These are phyloP conservation scores for Artemisia argyi DNA, from an alignment of 129 eudicot species.

Conservation along the genomic window DNA sequence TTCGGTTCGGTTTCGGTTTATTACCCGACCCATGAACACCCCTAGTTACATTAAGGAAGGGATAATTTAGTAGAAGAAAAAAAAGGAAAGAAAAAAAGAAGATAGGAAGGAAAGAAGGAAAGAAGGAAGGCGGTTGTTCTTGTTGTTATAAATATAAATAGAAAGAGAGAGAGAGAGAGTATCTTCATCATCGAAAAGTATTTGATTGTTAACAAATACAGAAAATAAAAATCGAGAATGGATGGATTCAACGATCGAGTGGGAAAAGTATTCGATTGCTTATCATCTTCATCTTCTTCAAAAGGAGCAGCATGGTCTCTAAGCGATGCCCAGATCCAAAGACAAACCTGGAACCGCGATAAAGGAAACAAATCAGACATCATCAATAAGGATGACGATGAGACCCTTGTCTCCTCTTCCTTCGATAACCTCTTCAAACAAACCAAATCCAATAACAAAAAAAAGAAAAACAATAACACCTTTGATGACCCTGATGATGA, in stretches of 20 bases:
- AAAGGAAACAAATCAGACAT: not conserved
- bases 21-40: too few relatives aligned
- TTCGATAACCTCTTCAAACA: not conserved
- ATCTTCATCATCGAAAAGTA: too few relatives aligned
- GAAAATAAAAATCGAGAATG: not conserved
- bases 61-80: too few relatives aligned
- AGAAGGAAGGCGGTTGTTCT: too few relatives aligned
- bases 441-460: too few relatives aligned
- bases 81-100: too few relatives aligned
- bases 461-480: not conserved
- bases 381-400: constrained; percentile 16
- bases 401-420: constrained; percentile 41
- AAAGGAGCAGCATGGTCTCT: constrained; percentile 37
- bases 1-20: too few relatives aligned
- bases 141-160: too few relatives aligned
- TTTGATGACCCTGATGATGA: constrained; percentile 19
- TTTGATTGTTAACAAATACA: too few relatives aligned
- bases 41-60: too few relatives aligned
- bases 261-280: constrained; percentile 42
- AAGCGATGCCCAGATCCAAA: constrained; percentile 31
- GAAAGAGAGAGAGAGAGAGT: too few relatives aligned
- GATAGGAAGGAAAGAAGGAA: too few relatives aligned
- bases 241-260: constrained; percentile 45
- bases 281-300: constrained; percentile 25
- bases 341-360: constrained; percentile 32